phyloP scores from a whole-genome alignment of 352 stramenopile genomes.

The Pythium insidiosum region DNA sequence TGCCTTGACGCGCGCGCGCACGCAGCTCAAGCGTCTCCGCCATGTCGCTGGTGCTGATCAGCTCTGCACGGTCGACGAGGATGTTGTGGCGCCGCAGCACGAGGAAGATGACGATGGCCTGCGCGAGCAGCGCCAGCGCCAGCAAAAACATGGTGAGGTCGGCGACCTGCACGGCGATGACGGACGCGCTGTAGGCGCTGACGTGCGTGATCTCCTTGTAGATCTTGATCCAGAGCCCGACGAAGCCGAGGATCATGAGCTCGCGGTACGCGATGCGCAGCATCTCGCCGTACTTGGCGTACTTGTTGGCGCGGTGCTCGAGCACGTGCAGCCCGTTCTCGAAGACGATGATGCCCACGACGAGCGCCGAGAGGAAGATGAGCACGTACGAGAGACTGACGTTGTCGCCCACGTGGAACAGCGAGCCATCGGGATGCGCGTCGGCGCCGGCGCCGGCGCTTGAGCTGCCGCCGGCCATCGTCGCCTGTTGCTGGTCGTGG shows the following conservation, averaged over 20 bases:
- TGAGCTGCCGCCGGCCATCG: neutral
- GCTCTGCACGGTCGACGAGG: too few relatives aligned
- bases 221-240: constrained; percentile 28
- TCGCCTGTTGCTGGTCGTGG: too few relatives aligned
- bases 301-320: constrained; percentile 34
- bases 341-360: constrained; percentile 38
- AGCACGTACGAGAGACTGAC: constrained; percentile 54
- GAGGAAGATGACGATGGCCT: too few relatives aligned
- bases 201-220: constrained; percentile 12
- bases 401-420: constrained; percentile 43
- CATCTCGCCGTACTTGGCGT: constrained; percentile 63
- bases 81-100: too few relatives aligned
- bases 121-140: too few relatives aligned
- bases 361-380: constrained; percentile 36
- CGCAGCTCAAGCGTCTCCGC: constrained; percentile 3
- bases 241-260: too few relatives aligned
- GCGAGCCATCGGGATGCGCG: too few relatives aligned
- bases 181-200: constrained; percentile 7
- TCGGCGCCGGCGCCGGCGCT: constrained; percentile 3
- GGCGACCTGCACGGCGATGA: constrained; percentile 21
- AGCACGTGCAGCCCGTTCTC: constrained; percentile 37
- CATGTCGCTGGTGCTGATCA: too few relatives aligned
- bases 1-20: too few relatives aligned
- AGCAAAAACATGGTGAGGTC: constrained; percentile 18
- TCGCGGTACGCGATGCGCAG: constrained; percentile 40